A percentile compares a stretch with the other conserved stretches of the same genome.
Conservation (phyloP, 306 rosid genomes). For the Cucumis cinereus region DNA sequence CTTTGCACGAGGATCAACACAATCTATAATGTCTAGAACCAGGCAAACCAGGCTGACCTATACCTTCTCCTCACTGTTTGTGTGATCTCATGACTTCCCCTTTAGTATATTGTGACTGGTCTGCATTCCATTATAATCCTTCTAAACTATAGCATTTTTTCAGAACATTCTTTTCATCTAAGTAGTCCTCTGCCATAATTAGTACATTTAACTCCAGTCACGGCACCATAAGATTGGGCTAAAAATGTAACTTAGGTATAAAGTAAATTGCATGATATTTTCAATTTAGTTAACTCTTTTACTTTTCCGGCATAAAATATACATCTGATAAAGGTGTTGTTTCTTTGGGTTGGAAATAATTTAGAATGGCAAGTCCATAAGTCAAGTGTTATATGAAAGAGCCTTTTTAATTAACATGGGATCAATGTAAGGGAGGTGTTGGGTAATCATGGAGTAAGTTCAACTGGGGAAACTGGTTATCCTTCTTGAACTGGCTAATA, state of each 20-base stretch:
- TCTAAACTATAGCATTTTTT: not conserved
- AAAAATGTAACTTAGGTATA: slow-evolving; percentile 1
- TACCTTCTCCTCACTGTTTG: not conserved
- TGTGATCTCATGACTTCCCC: not conserved
- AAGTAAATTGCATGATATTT: slow-evolving; percentile 3
- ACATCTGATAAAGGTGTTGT: not conserved
- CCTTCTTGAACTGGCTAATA: not conserved
- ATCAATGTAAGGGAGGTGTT: not conserved
- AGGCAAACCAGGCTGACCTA: not conserved
- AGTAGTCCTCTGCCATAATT: not conserved
- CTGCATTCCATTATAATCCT: not conserved
- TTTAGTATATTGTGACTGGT: not conserved
- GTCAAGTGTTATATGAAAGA: not conserved
- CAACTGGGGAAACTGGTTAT: not conserved
- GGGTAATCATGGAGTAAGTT: not conserved
- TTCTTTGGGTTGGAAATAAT: not conserved
- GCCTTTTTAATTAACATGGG: not conserved
- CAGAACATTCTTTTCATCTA: not conserved
- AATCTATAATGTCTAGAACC: not conserved
- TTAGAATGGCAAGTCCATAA: not conserved
- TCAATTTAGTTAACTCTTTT: not conserved
- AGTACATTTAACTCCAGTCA: not conserved
- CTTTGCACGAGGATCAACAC: not conserved
- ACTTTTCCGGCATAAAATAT: not conserved
- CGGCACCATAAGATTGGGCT: slow-evolving; percentile 3